These are phyloP conservation scores for Tephrocybe sp. DNA, from an alignment of 768 basidiomycete species.

Conservation along the genomic window DNA sequence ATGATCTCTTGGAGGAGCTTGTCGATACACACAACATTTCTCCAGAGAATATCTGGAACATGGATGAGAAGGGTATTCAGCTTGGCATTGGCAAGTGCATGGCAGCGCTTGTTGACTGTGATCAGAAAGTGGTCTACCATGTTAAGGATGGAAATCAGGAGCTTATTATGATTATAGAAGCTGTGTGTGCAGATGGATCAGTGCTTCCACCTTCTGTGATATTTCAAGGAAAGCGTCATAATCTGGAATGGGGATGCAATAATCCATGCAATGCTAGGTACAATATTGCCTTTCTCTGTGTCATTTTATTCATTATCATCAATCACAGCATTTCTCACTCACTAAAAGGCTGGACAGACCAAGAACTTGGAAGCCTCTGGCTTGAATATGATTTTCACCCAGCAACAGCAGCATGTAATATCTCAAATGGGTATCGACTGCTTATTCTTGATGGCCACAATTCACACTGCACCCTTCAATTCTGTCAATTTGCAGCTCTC, in stretches of 20 bases:
- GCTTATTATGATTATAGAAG: too few relatives aligned
- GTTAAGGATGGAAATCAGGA: conserved; percentile 34
- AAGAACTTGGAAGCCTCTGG: too few relatives aligned
- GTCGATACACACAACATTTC: conserved; percentile 18
- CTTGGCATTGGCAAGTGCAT: conserved; percentile 19
- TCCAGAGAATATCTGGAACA: conserved; percentile 26
- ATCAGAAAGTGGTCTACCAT: conserved; percentile 15
- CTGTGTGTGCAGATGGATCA: too few relatives aligned
- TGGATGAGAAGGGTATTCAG: conserved; percentile 31
- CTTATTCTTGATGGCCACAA: conserved; percentile 43
- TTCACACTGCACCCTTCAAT: conserved; percentile 31
- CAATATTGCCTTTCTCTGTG: too few relatives aligned
- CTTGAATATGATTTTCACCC: conserved; percentile 31
- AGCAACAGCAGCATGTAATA: conserved; percentile 16
- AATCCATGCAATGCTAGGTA: too few relatives aligned
- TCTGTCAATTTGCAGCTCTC: conserved; percentile 25
- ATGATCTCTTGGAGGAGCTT: conserved; percentile 12
- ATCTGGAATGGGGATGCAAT: conserved; percentile 19
- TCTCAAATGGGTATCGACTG: conserved; percentile 17
- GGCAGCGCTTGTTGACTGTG: conserved; percentile 14
- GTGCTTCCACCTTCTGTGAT: too few relatives aligned
- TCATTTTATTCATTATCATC: too few relatives aligned
- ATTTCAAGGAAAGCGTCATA: too few relatives aligned
- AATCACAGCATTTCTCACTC: conserved; percentile 36
- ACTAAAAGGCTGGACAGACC: conserved; percentile 42